A percentile compares a stretch with the other conserved stretches of the same genome.
Evolutionary conservation across 179 eudicot genomes (phyloP).

Genomic region (Corrigiola litoralis): DNA sequence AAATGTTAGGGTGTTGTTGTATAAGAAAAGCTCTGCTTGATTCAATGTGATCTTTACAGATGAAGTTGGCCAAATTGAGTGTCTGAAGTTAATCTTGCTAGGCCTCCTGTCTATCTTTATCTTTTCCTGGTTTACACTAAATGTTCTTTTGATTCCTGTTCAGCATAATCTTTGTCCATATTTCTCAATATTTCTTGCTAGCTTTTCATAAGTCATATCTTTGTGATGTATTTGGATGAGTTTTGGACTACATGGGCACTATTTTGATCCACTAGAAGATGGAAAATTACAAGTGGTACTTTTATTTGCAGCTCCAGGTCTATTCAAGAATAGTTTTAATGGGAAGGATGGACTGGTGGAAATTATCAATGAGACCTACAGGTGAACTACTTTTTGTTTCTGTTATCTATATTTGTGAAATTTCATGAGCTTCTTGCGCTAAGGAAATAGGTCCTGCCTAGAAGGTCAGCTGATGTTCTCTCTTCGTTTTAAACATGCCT

Average conservation of each 20-base stretch:
- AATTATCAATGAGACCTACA: conserved; percentile 34
- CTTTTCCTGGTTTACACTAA: neutral
- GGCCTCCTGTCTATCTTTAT: neutral
- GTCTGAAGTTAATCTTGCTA: neutral
- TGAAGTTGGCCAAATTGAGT: neutral
- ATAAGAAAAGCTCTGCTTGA: too few relatives aligned
- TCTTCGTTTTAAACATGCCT: neutral
- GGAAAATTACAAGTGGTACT: conserved; percentile 3
- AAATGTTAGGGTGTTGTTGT: neutral
- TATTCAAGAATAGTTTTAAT: conserved; percentile 28
- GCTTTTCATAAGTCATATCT: neutral
- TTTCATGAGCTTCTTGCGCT: neutral
- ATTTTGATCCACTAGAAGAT: conserved; percentile 1
- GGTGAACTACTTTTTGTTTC: conserved; percentile 19
- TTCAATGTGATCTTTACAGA: neutral
- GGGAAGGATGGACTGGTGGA: conserved; percentile 37
- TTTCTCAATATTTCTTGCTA: neutral
- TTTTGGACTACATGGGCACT: neutral
- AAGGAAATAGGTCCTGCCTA: neutral
- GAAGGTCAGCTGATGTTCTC: neutral
- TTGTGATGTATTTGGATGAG: neutral
- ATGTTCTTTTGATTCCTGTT: too few relatives aligned
- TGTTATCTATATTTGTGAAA: neutral
- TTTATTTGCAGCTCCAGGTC: conserved; percentile 40
- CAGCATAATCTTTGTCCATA: neutral